Percentiles rank a stretch among this genome's conserved stretches.
Conservation (phyloP, 1,284 basidiomycete genomes). For the Leccinum laetum region DNA sequence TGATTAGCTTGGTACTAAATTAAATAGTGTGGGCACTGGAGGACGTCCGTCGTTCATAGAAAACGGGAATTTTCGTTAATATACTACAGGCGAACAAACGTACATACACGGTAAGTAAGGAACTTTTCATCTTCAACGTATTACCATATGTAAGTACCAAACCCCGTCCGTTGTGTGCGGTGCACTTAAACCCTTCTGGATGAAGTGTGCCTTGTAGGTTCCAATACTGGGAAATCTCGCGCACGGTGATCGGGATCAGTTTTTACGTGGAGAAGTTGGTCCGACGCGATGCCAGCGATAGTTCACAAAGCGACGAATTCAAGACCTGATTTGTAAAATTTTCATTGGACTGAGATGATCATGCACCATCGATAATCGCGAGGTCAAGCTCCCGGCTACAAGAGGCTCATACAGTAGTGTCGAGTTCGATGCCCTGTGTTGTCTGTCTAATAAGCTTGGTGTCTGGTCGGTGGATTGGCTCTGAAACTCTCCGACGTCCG, state of each 20-base stretch:
- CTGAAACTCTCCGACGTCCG: neutral
- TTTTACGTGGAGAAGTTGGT: slow-evolving; percentile 25
- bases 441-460: slow-evolving; percentile 3
- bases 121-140: slow-evolving; percentile 6
- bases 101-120: slow-evolving; percentile 9
- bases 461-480: slow-evolving; percentile 6
- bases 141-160: slow-evolving; percentile 6
- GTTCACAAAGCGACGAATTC: neutral
- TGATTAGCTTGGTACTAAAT: slow-evolving; percentile 1
- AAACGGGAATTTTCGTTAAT: neutral
- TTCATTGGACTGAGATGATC: slow-evolving; percentile 19
- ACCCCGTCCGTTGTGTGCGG: slow-evolving; percentile 19
- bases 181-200: slow-evolving; percentile 17
- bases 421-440: slow-evolving; percentile 5
- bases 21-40: neutral
- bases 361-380: slow-evolving; percentile 22
- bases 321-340: slow-evolving; percentile 7
- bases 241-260: slow-evolving; percentile 17
- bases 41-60: slow-evolving; percentile 3
- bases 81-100: neutral
- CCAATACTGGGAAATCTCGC: slow-evolving; percentile 12
- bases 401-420: slow-evolving; percentile 1
- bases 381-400: slow-evolving; percentile 1
- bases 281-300: slow-evolving; percentile 11
- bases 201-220: slow-evolving; percentile 12